A percentile compares a stretch with the other conserved stretches of the same genome.
Evolutionary conservation across 352 stramenopile species (phyloP).

Genomic region (Aphanomyces invadans): DNA sequence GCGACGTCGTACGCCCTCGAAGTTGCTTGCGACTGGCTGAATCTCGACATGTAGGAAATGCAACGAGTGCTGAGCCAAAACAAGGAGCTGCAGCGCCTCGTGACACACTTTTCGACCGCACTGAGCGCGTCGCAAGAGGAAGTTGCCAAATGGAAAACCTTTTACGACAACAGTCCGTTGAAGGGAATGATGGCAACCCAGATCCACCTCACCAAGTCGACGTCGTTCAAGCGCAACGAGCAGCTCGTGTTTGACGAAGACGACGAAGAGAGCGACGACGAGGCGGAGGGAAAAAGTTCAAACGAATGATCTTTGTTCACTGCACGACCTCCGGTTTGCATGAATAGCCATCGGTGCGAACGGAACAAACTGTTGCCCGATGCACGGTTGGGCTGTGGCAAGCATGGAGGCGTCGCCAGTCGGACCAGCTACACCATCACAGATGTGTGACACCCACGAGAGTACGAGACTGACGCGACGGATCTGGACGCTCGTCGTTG

Average conservation of each 20-base stretch:
- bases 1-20: neutral
- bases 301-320: neutral
- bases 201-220: constrained; percentile 5
- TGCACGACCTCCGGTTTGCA: too few species aligned
- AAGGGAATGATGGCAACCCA: neutral
- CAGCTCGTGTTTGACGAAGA: constrained; percentile 18
- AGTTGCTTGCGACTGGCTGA: neutral
- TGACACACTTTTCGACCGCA: constrained; percentile 18
- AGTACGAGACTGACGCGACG: too few species aligned
- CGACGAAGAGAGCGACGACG: constrained; percentile 13
- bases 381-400: too few species aligned
- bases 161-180: neutral
- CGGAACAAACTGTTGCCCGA: too few species aligned
- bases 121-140: constrained; percentile 4
- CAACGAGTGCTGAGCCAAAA: constrained; percentile 11
- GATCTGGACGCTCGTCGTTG: too few species aligned
- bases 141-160: constrained; percentile 4
- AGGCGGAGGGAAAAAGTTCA: neutral
- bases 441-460: too few species aligned
- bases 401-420: too few species aligned
- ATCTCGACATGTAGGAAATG: constrained; percentile 2
- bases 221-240: constrained; percentile 11
- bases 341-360: too few species aligned
- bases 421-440: too few species aligned
- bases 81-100: constrained; percentile 17